A percentile compares a stretch with the other conserved stretches of the same genome.
Evolutionary conservation across 2,329 filamentous ascomycete genomes (phyloP).

Genomic region (Lachnellula arida): DNA sequence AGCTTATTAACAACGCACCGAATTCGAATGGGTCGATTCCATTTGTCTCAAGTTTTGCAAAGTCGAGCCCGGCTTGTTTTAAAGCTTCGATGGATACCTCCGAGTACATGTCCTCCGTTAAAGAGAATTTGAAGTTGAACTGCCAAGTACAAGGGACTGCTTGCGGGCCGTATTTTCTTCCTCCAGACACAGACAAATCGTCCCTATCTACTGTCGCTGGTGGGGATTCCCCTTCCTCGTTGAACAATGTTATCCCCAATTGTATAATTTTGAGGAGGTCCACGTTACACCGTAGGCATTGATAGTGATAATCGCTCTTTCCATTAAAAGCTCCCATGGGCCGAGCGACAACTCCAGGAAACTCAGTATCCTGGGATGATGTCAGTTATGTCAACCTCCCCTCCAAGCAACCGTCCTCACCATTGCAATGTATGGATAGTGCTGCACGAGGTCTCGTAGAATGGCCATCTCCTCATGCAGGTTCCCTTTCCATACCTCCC

Average conservation of each 20-base stretch:
- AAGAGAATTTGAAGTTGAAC: constrained; percentile 96
- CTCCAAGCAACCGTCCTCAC: constrained; percentile 48
- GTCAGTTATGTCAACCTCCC: constrained; percentile 17
- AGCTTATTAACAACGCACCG: constrained; percentile 83
- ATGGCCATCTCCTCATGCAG: constrained; percentile 85
- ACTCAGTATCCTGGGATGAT: constrained; percentile 78
- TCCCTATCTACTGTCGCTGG: constrained; percentile 47
- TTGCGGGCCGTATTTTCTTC: constrained; percentile 38
- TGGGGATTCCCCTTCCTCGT: constrained; percentile 80
- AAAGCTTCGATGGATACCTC: constrained; percentile 91
- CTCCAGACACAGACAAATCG: constrained; percentile 37
- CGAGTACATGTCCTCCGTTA: constrained; percentile 96
- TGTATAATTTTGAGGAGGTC: constrained; percentile 98
- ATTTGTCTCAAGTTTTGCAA: constrained; percentile 74
- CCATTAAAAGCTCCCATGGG: constrained; percentile 93
- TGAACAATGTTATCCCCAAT: constrained; percentile 90
- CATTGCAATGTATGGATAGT: constrained; percentile 97
- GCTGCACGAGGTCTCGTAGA: constrained; percentile 76
- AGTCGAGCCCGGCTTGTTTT: constrained; percentile 88
- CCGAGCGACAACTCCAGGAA: constrained; percentile 92
- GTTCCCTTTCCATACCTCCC: constrained; percentile 94
- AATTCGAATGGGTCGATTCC: constrained; percentile 91
- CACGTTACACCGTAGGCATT: constrained; percentile 94
- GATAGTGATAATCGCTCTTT: constrained; percentile 98
- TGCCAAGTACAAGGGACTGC: constrained; percentile 90